These are phyloP conservation scores for Durio zibethinus DNA, from an alignment of 345 rosid species.

Conservation along the genomic window DNA sequence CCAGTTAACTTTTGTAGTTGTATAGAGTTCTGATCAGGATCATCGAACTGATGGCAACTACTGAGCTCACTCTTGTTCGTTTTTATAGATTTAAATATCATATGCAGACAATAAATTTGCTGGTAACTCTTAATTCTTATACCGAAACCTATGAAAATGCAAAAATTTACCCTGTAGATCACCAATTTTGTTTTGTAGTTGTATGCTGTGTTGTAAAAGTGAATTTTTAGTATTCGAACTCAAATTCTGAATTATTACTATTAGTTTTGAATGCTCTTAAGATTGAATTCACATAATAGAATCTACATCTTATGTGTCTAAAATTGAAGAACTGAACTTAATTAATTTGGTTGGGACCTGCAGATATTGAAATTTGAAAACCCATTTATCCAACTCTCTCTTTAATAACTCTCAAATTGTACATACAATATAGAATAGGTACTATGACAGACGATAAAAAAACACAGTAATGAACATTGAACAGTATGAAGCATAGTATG, in stretches of 20 bases:
- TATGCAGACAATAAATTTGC: neutral
- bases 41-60: neutral
- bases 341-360: neutral
- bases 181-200: neutral
- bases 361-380: neutral
- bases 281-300: neutral
- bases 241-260: neutral
- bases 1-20: neutral
- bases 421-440: neutral
- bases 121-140: neutral
- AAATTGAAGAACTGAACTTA: neutral
- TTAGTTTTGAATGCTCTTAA: neutral
- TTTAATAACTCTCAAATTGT: neutral
- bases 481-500: neutral
- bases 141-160: neutral
- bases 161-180: neutral
- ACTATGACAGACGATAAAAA: neutral
- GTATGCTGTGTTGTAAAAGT: neutral
- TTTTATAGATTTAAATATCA: neutral
- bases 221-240: neutral
- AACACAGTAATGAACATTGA: neutral
- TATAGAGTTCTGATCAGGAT: neutral
- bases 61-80: neutral
- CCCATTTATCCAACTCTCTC: neutral
- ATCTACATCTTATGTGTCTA: neutral